Base-by-base conservation (phyloP, 768 basidiomycete species). In the Collybia sordida region DNA sequence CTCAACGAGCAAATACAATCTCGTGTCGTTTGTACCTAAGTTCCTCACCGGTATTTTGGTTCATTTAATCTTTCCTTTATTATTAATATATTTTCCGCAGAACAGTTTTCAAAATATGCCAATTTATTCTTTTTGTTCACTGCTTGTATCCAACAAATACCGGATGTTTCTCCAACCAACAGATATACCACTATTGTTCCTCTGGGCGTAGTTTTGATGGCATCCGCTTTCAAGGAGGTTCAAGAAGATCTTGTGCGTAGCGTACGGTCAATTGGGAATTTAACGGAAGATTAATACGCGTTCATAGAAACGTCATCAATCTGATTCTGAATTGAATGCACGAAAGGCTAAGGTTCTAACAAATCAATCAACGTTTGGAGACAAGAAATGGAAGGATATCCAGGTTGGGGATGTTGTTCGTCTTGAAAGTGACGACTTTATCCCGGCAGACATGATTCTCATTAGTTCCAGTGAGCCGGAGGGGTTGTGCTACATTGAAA, bases 91-190 rank as follows among this genome's bases (percentile, higher is more conserved):
- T 51, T 28, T 49, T 22, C 23, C 43, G 5, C 70, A 96, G 95
- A 96, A 66, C 94, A 98, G 82, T 97, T 98, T 75, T 94, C 92
- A 38, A 93, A 97, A 82, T 98, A 98, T 65, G 96, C 97, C 58
- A 98, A 99, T 65, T 45, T 98, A 53, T 99, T 99, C 78, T 99
- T 99, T 79, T 77, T 99, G 51, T 98, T 99, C 75, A 98, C 96
- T 24, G 93, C 93, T 17, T 86, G 80, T 69, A 98, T 98, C 42
- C 96, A 98, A 63, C 97, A 99, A 72, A 94, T 99, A 57, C 97
- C 97, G 14, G 91, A 85, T 59, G 95, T 99, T 6, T 99, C 97
- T 1, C 97, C 97, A 14, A 98, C 96, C 2, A 94, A 97, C 61
- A 77, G 72, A 51, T 99, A 90, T 66, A 99, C 97, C 2, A 99